Evolutionary conservation across 805 yeast genomes (phyloP).

Genomic region (Suhomyces vadensis): DNA sequence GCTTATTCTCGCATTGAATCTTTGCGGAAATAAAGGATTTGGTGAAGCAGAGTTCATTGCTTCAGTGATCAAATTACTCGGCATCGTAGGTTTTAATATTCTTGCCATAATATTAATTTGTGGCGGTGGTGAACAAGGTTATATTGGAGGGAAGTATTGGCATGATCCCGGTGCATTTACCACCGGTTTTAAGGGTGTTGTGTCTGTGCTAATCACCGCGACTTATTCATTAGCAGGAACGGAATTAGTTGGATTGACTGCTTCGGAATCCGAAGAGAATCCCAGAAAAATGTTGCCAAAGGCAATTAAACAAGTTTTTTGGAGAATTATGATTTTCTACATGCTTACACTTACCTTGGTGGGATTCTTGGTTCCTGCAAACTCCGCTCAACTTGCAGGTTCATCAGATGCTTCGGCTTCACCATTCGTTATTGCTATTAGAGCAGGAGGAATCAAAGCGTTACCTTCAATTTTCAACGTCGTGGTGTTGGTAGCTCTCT

Average conservation of each 20-base stretch:
- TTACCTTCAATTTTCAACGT: slow-evolving; percentile 46
- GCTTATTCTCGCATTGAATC: slow-evolving; percentile 34
- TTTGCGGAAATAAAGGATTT: slow-evolving; percentile 38
- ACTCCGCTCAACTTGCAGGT: slow-evolving; percentile 26
- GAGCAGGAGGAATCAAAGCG: slow-evolving; percentile 41
- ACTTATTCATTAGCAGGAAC: slow-evolving; percentile 46
- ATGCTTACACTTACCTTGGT: slow-evolving; percentile 42
- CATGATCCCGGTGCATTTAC: slow-evolving; percentile 38
- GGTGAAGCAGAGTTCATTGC: slow-evolving; percentile 41
- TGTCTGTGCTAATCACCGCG: slow-evolving; percentile 41
- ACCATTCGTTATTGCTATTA: slow-evolving; percentile 46
- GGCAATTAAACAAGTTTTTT: slow-evolving; percentile 46
- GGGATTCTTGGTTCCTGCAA: slow-evolving; percentile 40
- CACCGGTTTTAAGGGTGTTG: slow-evolving; percentile 38
- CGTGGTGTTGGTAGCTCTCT: slow-evolving; percentile 40
- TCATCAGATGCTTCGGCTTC: slow-evolving; percentile 37
- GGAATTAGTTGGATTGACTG: slow-evolving; percentile 42
- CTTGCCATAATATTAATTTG: slow-evolving; percentile 41
- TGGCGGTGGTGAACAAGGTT: slow-evolving; percentile 42
- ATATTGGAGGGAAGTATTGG: slow-evolving; percentile 41
- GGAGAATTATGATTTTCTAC: slow-evolving; percentile 42
- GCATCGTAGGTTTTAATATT: slow-evolving; percentile 42
- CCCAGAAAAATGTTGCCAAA: slow-evolving; percentile 41
- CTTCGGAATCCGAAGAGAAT: slow-evolving; percentile 35
- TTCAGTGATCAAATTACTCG: slow-evolving; percentile 37